Conservation (phyloP, 306 rosid species). For the Trichosanthes cucumerina region DNA sequence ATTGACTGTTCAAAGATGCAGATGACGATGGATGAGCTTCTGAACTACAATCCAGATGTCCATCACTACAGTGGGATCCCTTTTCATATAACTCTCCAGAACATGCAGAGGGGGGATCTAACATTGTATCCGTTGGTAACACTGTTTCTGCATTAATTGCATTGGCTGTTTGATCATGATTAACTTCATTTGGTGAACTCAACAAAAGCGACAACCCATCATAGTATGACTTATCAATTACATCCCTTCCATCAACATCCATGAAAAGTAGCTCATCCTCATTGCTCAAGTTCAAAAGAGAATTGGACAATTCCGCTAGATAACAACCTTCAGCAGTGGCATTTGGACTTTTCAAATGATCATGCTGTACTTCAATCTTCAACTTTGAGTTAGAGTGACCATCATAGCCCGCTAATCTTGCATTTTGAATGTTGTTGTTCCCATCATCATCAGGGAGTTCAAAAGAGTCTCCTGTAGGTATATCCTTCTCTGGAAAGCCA, state of each 20-base stretch:
- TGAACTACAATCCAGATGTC: conserved; percentile 22
- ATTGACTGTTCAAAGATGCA: conserved; percentile 29
- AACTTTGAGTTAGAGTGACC: conserved; percentile 18
- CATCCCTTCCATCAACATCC: conserved; percentile 54
- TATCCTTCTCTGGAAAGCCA: conserved; percentile 18
- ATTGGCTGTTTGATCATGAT: conserved; percentile 28
- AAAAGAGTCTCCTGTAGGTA: conserved; percentile 18
- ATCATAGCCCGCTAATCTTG: conserved; percentile 19
- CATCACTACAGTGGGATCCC: conserved; percentile 23
- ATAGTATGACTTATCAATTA: conserved; percentile 61
- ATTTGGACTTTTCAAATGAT: conserved; percentile 35
- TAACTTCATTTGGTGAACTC: conserved; percentile 37
- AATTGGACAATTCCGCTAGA: conserved; percentile 67
- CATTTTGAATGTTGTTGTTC: conserved; percentile 12
- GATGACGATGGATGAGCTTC: conserved; percentile 36
- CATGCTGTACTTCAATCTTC: conserved; percentile 18
- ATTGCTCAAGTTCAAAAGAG: conserved; percentile 61
- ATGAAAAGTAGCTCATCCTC: conserved; percentile 71
- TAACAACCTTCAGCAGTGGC: conserved; percentile 46
- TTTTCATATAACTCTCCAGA: conserved; percentile 32
- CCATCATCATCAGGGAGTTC: conserved; percentile 26
- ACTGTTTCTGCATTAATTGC: conserved; percentile 25
- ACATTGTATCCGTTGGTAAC: conserved; percentile 24
- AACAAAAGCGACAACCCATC: conserved; percentile 74
- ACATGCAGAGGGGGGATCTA: conserved; percentile 25